These are phyloP conservation scores for Scytalidium lignicola DNA, from an alignment of 2,329 filamentous ascomycete species.

Conservation along the genomic window DNA sequence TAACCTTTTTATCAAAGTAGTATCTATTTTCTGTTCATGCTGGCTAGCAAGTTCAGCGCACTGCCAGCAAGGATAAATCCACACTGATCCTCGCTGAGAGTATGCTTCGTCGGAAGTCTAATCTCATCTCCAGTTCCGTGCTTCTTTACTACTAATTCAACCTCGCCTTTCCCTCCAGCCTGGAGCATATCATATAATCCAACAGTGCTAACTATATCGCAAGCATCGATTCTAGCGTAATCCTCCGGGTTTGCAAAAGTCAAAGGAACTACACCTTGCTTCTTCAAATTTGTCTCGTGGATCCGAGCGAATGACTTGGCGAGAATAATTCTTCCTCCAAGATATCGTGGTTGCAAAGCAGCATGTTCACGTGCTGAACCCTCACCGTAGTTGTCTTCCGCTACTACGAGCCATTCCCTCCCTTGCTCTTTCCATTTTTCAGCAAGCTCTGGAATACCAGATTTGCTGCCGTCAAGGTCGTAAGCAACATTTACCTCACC, in stretches of 20 bases:
- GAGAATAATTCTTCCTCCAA: conserved; percentile 78
- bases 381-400: conserved; percentile 96
- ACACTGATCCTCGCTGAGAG: conserved; percentile 84
- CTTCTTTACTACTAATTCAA: conserved; percentile 63
- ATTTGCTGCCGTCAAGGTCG: conserved; percentile 69
- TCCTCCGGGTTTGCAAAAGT: conserved; percentile 86
- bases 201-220: conserved; percentile 77
- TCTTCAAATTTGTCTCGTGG: conserved; percentile 94
- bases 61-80: conserved; percentile 90
- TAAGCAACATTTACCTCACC: conserved; percentile 90
- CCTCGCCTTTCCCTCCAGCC: conserved; percentile 71
- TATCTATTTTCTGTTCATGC: conserved; percentile 32
- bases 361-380: conserved; percentile 86
- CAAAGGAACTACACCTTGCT: conserved; percentile 92
- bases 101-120: conserved; percentile 75
- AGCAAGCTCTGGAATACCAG: conserved; percentile 83
- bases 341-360: conserved; percentile 83
- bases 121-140: conserved; percentile 56
- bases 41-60: conserved; percentile 83
- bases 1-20: background rate
- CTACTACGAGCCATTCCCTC: conserved; percentile 86
- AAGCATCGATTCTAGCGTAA: conserved; percentile 77
- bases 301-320: conserved; percentile 87
- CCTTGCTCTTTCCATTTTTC: conserved; percentile 73
- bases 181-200: conserved; percentile 79